Evolutionary conservation across 345 rosid genomes (phyloP).

Genomic region (Euphorbia pulcherrima): DNA sequence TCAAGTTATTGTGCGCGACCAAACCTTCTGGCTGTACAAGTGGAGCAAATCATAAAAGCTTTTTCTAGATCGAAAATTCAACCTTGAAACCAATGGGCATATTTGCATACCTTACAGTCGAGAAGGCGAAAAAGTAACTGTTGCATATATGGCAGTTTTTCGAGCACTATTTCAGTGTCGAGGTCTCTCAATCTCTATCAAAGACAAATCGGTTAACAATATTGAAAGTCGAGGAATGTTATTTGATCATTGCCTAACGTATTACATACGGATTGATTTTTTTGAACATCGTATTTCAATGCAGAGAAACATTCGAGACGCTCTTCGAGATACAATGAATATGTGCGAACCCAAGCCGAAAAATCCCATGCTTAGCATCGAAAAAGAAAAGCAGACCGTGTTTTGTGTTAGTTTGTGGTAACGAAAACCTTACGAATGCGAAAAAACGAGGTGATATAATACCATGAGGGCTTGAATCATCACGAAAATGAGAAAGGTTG

Average conservation of each 20-base stretch:
- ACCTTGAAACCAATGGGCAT: not conserved
- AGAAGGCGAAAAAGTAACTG: constrained; percentile 33
- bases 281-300: constrained; percentile 34
- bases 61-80: not conserved
- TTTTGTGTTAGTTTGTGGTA: not conserved
- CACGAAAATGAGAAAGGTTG: constrained; percentile 32
- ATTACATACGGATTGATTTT: constrained; percentile 22
- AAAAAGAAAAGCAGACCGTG: constrained; percentile 12
- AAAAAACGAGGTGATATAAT: constrained; percentile 9
- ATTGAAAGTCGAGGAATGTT: constrained; percentile 1
- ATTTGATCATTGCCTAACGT: not conserved
- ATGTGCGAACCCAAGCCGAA: constrained; percentile 40
- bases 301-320: constrained; percentile 30
- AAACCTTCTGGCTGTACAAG: constrained; percentile 41
- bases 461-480: constrained; percentile 38
- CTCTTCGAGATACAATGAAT: constrained; percentile 42
- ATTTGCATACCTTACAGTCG: constrained; percentile 32
- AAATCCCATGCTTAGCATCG: constrained; percentile 42
- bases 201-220: not conserved
- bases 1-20: constrained; percentile 26
- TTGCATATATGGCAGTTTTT: constrained; percentile 37
- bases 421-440: not conserved
- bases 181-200: constrained; percentile 25
- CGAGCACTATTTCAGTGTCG: constrained; percentile 25
- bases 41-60: not conserved